phyloP scores from a whole-genome alignment of 2,329 filamentous ascomycete species.

The Akanthomyces dipterigenus region DNA sequence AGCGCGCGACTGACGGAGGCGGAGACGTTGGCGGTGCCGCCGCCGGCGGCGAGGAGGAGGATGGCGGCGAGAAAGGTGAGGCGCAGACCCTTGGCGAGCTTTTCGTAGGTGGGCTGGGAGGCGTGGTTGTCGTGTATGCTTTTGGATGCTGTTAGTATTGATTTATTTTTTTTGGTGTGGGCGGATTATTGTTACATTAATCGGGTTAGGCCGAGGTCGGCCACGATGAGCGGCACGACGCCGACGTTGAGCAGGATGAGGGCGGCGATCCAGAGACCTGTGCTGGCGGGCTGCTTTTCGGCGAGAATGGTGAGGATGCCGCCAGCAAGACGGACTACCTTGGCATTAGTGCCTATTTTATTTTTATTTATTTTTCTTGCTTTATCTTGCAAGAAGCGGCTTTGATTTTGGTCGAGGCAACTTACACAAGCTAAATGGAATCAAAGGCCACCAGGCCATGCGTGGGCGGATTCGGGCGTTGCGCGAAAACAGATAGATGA shows the following conservation, averaged over 20 bases:
- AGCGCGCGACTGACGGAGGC: constrained; percentile 13
- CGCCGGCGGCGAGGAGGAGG: constrained; percentile 16
- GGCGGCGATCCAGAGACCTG: constrained; percentile 21
- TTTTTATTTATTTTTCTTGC: background rate
- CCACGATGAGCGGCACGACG: constrained; percentile 22
- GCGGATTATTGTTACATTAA: constrained; percentile 18
- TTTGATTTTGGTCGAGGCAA: background rate
- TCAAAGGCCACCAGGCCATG: constrained; percentile 22
- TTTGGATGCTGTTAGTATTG: background rate
- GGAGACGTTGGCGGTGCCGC: constrained; percentile 15
- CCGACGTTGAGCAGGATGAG: constrained; percentile 24
- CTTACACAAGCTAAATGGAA: constrained; percentile 20
- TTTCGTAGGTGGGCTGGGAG: constrained; percentile 16
- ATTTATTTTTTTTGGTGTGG: background rate
- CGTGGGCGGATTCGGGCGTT: constrained; percentile 22
- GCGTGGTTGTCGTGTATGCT: constrained; percentile 19
- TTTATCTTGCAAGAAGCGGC: too few relatives aligned
- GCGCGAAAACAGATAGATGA: constrained; percentile 19
- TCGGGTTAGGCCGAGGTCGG: constrained; percentile 20
- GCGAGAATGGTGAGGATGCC: constrained; percentile 22
- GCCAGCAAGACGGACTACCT: constrained; percentile 22
- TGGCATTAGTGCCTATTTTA: background rate
- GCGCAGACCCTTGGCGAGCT: constrained; percentile 15
- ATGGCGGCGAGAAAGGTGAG: constrained; percentile 15
- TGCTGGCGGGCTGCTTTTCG: constrained; percentile 14